A percentile compares a stretch with the other conserved stretches of the same genome.
Evolutionary conservation across 257 asterid species (phyloP).

Genomic region (Scutellaria galericulata): DNA sequence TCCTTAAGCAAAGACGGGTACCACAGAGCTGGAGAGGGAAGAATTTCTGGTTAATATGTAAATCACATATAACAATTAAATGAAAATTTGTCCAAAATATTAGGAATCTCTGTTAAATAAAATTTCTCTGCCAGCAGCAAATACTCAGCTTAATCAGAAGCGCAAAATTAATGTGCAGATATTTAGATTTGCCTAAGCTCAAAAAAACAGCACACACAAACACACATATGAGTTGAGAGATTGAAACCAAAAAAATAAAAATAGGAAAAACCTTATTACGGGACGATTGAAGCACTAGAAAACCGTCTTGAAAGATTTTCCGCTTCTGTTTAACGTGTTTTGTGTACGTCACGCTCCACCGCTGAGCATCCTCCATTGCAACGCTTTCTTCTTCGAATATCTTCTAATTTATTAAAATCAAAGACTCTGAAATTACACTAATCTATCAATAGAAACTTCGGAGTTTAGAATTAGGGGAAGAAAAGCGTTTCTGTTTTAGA

Average conservation of each 20-base stretch:
- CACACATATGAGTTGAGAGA: neutral
- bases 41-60: neutral
- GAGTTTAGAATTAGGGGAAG: neutral
- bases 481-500: slow-evolving; percentile 4
- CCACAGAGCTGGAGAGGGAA: neutral
- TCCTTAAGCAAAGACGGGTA: neutral
- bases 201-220: neutral
- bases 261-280: slow-evolving; percentile 52
- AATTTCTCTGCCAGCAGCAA: neutral
- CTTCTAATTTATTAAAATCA: neutral
- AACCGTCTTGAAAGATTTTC: slow-evolving; percentile 86
- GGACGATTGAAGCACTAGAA: slow-evolving; percentile 62
- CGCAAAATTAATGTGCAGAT: neutral
- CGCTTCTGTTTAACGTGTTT: slow-evolving; percentile 90
- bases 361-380: slow-evolving; percentile 63
- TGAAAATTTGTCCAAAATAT: slow-evolving; percentile 18
- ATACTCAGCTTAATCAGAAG: no score
- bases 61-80: slow-evolving; percentile 15
- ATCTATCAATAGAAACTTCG: slow-evolving; percentile 3
- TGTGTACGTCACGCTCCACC: slow-evolving; percentile 89
- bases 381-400: slow-evolving; percentile 18
- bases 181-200: neutral
- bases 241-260: neutral
- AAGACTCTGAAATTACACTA: neutral
- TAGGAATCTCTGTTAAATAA: neutral